Evolutionary conservation across 1,284 basidiomycete species (phyloP).

Genomic region (Tremellales sp.): DNA sequence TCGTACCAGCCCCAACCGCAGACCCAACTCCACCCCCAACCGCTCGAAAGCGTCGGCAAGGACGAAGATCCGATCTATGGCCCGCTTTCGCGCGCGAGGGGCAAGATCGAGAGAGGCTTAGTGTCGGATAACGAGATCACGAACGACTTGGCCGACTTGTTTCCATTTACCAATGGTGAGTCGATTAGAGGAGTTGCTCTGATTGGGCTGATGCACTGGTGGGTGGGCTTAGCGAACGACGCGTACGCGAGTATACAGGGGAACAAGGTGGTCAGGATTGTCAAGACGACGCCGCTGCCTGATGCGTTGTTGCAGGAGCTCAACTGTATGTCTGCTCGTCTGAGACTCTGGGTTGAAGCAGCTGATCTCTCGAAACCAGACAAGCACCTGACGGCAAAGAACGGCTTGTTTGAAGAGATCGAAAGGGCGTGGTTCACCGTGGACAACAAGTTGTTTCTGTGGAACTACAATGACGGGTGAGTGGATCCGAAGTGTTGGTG

Average conservation of each 20-base stretch:
- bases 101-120: constrained; percentile 36
- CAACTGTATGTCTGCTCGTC: constrained; percentile 28
- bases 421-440: constrained; percentile 94
- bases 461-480: constrained; percentile 92
- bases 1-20: constrained; percentile 1
- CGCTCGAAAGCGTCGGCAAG: constrained; percentile 30
- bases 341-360: constrained; percentile 3
- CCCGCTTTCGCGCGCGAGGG: constrained; percentile 32
- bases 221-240: constrained; percentile 13
- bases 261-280: constrained; percentile 15
- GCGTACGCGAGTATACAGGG: constrained; percentile 20
- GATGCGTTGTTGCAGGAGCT: constrained; percentile 44
- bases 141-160: constrained; percentile 30
- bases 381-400: constrained; percentile 49
- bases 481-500: constrained; percentile 32
- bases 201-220: background rate
- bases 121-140: constrained; percentile 39
- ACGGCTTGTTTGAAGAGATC: constrained; percentile 91
- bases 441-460: constrained; percentile 89
- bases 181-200: constrained; percentile 1
- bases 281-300: constrained; percentile 34
- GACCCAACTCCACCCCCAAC: constrained; percentile 26
- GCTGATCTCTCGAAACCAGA: constrained; percentile 13
- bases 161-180: constrained; percentile 19
- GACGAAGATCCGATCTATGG: constrained; percentile 44